phyloP scores from a whole-genome alignment of 2,329 filamentous ascomycete genomes.

The Fusarium fujikuroi region DNA sequence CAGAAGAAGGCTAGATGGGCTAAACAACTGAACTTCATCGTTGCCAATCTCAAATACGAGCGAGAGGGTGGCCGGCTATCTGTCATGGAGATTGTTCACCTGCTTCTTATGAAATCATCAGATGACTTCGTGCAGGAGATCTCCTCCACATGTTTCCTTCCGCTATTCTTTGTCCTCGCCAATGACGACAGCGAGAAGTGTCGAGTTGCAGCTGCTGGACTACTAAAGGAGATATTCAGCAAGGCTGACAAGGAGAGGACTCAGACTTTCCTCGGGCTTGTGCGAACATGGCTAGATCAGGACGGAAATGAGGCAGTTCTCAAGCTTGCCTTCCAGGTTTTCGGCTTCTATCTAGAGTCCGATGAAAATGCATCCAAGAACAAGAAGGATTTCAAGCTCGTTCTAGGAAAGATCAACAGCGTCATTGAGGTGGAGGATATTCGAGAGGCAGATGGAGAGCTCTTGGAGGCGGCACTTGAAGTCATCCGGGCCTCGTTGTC shows the following conservation, averaged over 20 bases:
- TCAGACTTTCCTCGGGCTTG: slow-evolving; percentile 74
- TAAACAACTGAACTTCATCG: slow-evolving; percentile 88
- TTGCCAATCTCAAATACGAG: slow-evolving; percentile 91
- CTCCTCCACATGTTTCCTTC: slow-evolving; percentile 83
- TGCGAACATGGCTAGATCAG: slow-evolving; percentile 81
- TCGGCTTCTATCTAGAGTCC: slow-evolving; percentile 83
- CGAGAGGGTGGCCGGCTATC: slow-evolving; percentile 89
- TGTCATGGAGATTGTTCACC: slow-evolving; percentile 90
- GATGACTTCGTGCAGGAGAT: slow-evolving; percentile 86
- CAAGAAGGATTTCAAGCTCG: slow-evolving; percentile 73
- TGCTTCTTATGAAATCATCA: slow-evolving; percentile 86
- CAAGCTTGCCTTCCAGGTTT: slow-evolving; percentile 81
- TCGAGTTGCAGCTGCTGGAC: slow-evolving; percentile 79
- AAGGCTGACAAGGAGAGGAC: slow-evolving; percentile 78
- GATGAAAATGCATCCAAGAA: slow-evolving; percentile 68
- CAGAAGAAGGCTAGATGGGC: slow-evolving; percentile 89
- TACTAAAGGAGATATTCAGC: slow-evolving; percentile 84
- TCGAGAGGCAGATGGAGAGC: slow-evolving; percentile 71
- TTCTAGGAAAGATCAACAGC: slow-evolving; percentile 65
- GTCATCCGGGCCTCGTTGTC: slow-evolving; percentile 75
- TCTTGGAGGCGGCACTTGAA: slow-evolving; percentile 78
- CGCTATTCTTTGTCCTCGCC: slow-evolving; percentile 83
- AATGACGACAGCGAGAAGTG: slow-evolving; percentile 92
- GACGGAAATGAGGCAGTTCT: slow-evolving; percentile 76
- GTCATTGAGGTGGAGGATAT: slow-evolving; percentile 66